A percentile compares a stretch with the other conserved stretches of the same genome.
phyloP scores from a whole-genome alignment of 345 rosid genomes.

The Capsella bursapastoris region DNA sequence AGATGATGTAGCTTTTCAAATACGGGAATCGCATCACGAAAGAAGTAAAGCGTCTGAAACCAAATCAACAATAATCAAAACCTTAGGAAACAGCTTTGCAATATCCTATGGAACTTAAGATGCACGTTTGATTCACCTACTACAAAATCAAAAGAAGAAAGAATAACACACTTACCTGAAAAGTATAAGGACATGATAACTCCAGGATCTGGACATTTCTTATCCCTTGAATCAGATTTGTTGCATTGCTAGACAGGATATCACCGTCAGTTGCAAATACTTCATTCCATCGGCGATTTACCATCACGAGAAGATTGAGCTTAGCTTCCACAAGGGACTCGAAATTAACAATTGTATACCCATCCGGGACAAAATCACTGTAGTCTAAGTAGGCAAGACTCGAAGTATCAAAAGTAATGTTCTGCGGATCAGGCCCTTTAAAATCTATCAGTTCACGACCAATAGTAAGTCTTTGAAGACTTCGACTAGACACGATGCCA shows the following conservation, averaged over 20 bases:
- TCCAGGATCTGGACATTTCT: conserved; percentile 1
- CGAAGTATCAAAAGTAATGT: background rate
- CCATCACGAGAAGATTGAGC: background rate
- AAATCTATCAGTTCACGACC: background rate
- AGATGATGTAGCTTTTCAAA: background rate
- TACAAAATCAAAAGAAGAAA: background rate
- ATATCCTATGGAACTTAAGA: background rate
- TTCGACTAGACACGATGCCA: background rate
- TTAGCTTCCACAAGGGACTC: background rate
- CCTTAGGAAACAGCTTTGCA: too few relatives aligned
- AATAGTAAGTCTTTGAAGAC: background rate
- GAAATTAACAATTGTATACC: background rate
- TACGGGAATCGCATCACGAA: background rate
- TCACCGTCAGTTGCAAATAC: background rate
- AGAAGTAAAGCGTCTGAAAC: background rate
- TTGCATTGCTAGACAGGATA: background rate
- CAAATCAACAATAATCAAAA: background rate
- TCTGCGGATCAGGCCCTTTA: background rate
- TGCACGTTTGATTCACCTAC: background rate
- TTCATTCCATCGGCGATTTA: background rate
- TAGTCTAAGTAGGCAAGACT: background rate
- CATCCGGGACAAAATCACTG: background rate
- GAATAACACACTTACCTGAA: background rate
- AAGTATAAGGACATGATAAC: background rate
- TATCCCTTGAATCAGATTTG: background rate